Conservation (phyloP, 164 flowering plant genomes). For the Cinnamomum chago region DNA sequence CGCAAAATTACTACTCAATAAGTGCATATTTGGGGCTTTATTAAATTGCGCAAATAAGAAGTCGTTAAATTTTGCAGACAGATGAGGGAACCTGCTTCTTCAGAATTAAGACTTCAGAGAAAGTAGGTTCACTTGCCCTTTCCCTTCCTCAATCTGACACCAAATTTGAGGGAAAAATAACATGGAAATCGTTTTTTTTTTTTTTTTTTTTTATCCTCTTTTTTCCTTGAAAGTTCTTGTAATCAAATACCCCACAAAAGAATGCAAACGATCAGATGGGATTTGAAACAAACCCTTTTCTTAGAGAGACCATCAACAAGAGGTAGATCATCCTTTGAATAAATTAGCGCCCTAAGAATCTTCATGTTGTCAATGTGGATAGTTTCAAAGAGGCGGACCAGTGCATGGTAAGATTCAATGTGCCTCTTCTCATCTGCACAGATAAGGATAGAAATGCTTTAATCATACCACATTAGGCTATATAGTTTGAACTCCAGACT, state of each 20-base stretch:
- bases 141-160: too few relatives aligned
- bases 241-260: background rate
- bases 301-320: constrained; percentile 49
- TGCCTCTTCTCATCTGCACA: constrained; percentile 49
- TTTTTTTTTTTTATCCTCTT: background rate
- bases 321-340: constrained; percentile 50
- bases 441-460: background rate
- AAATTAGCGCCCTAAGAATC: constrained; percentile 49
- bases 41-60: too few relatives aligned
- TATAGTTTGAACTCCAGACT: background rate
- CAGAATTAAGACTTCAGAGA: too few relatives aligned
- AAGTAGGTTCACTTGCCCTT: too few relatives aligned
- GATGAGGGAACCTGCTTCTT: too few relatives aligned
- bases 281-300: constrained; percentile 42
- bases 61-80: too few relatives aligned
- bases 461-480: background rate
- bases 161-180: too few relatives aligned
- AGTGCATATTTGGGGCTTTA: too few relatives aligned
- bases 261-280: background rate
- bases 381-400: constrained; percentile 37
- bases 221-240: background rate
- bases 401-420: constrained; percentile 36
- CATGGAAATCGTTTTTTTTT: too few relatives aligned
- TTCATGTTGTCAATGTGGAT: constrained; percentile 67
- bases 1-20: too few relatives aligned